Percentiles rank a stretch among this genome's conserved stretches.
phyloP scores from a whole-genome alignment of 495 filamentous ascomycete genomes.

The Tirmania nivea region DNA sequence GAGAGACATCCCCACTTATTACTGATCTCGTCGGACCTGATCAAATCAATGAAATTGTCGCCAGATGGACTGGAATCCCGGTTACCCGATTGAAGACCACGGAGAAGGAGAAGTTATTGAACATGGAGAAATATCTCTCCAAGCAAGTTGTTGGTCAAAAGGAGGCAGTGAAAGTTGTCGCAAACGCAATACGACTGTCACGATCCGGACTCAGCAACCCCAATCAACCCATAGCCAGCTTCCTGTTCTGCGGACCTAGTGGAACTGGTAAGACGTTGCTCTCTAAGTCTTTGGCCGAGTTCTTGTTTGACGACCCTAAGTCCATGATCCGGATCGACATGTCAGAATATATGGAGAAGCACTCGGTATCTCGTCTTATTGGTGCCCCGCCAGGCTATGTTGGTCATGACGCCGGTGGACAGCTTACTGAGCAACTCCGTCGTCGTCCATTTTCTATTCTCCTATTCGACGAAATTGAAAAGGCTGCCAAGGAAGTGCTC shows the following conservation, averaged over 20 bases:
- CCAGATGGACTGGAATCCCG: conserved; percentile 88
- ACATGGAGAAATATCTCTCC: conserved; percentile 72
- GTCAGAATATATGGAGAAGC: conserved; percentile 97
- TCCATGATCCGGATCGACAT: conserved; percentile 98
- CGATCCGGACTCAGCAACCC: conserved; percentile 84
- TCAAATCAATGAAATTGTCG: conserved; percentile 97
- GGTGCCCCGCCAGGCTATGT: conserved; percentile 94
- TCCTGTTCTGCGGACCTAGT: conserved; percentile 95
- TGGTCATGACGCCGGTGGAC: conserved; percentile 85
- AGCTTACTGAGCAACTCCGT: conserved; percentile 81
- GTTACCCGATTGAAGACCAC: conserved; percentile 82
- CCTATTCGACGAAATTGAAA: conserved; percentile 94
- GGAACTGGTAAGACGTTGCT: conserved; percentile 95
- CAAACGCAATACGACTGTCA: conserved; percentile 86
- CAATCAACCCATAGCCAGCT: conserved; percentile 74
- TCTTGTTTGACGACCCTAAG: conserved; percentile 93
- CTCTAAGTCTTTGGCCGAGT: conserved; percentile 90
- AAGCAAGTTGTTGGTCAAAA: conserved; percentile 81
- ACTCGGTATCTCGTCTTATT: conserved; percentile 91
- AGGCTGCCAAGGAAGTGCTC: conserved; percentile 91
- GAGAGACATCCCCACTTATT: conserved; percentile 40
- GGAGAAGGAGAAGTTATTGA: conserved; percentile 87
- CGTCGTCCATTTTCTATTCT: conserved; percentile 93
- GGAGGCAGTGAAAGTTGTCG: conserved; percentile 83
- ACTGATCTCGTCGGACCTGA: conserved; percentile 90